phyloP scores from a whole-genome alignment of 495 filamentous ascomycete species.

The Aspergillus egyptiacus region DNA sequence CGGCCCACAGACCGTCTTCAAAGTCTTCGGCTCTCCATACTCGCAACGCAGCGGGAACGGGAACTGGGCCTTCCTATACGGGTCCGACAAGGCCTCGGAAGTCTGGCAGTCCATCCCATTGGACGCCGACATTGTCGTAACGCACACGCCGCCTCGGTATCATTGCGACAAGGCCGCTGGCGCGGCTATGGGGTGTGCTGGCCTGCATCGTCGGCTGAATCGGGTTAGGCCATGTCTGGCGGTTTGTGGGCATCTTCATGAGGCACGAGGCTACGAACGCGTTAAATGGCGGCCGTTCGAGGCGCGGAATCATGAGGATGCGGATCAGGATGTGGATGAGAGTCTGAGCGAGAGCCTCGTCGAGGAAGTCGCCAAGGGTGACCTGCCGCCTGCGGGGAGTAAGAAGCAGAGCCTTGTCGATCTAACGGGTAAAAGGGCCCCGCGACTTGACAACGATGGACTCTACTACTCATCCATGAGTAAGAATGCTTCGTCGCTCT shows the following conservation, averaged over 20 bases:
- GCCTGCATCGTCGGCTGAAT: slow-evolving; percentile 32
- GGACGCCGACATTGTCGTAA: slow-evolving; percentile 43
- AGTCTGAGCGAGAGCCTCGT: neutral
- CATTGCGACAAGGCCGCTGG: slow-evolving; percentile 37
- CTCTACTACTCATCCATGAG: slow-evolving; percentile 15
- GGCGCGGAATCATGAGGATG: neutral
- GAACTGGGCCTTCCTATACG: slow-evolving; percentile 70
- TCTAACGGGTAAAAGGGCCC: slow-evolving; percentile 43
- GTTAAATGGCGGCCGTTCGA: slow-evolving; percentile 27
- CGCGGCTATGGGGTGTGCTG: slow-evolving; percentile 34
- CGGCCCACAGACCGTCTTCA: slow-evolving; percentile 62
- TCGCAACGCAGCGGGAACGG: slow-evolving; percentile 56
- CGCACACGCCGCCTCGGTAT: slow-evolving; percentile 44
- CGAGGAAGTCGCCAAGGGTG: slow-evolving; percentile 5
- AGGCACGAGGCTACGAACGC: slow-evolving; percentile 41
- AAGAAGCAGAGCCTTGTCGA: slow-evolving; percentile 57
- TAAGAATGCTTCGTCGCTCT: neutral
- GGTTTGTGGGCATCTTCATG: slow-evolving; percentile 49
- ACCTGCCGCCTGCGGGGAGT: slow-evolving; percentile 34
- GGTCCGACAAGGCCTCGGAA: slow-evolving; percentile 35
- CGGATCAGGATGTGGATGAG: neutral
- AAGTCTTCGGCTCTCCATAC: slow-evolving; percentile 71
- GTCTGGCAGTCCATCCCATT: slow-evolving; percentile 46
- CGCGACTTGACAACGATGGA: slow-evolving; percentile 38
- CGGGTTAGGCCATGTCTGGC: slow-evolving; percentile 38